Conservation (phyloP, 2,329 filamentous ascomycete species). For the Penicillium hesseltinei region DNA sequence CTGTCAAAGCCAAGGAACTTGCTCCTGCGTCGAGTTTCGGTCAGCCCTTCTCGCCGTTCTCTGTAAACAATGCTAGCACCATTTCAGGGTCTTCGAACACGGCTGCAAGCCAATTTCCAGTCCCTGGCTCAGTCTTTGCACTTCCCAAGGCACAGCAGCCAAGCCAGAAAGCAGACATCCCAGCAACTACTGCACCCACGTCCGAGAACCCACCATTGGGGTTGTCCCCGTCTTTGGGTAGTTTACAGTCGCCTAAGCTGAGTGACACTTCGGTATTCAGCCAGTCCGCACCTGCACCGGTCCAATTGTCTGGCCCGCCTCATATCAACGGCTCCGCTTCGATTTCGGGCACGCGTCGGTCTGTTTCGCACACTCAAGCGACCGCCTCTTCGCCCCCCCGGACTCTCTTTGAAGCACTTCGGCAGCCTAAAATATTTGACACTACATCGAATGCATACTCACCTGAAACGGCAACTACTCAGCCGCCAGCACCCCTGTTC, state of each 20-base stretch:
- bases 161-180: background rate
- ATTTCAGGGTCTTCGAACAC: background rate
- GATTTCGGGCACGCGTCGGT: background rate
- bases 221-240: background rate
- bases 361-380: background rate
- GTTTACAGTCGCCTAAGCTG: background rate
- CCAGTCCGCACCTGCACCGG: background rate
- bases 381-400: background rate
- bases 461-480: background rate
- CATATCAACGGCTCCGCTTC: background rate
- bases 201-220: background rate
- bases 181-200: background rate
- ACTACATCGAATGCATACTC: conserved; percentile 2
- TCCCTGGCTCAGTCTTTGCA: background rate
- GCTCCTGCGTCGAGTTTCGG: background rate
- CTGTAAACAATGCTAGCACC: background rate
- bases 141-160: background rate
- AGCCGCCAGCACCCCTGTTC: conserved; percentile 11
- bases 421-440: conserved; percentile 7
- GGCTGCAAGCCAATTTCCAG: background rate
- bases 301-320: background rate
- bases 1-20: background rate
- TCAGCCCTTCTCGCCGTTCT: background rate
- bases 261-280: background rate
- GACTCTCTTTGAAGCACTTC: conserved; percentile 7